These are phyloP conservation scores for Zygosaccharomyces bisporus DNA, from an alignment of 805 yeast genomes.

Conservation along the genomic window DNA sequence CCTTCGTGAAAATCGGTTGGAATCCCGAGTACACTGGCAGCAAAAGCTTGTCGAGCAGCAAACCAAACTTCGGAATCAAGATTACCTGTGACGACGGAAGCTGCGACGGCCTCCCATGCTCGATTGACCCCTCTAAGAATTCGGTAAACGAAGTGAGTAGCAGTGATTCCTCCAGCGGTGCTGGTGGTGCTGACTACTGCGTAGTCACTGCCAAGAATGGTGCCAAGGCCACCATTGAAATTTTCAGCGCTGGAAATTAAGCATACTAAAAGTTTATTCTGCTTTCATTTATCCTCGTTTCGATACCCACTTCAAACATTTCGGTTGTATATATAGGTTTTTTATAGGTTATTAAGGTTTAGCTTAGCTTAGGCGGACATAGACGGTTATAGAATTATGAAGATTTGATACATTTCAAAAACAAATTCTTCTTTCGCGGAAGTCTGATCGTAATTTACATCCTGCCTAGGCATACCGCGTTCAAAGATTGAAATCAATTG, in stretches of 20 bases:
- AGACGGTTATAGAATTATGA: background rate
- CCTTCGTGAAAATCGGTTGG: conserved; percentile 86
- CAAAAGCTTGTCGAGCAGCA: conserved; percentile 46
- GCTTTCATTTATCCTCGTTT: background rate
- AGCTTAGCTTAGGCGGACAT: background rate
- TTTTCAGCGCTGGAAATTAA: conserved; percentile 46
- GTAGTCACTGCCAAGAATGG: conserved; percentile 69
- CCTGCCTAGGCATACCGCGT: too few species aligned
- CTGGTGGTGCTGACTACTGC: conserved; percentile 76
- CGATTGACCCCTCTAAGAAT: conserved; percentile 65
- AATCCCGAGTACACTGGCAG: conserved; percentile 77
- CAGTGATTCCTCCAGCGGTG: conserved; percentile 42
- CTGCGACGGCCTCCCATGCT: conserved; percentile 78
- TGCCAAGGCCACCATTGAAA: conserved; percentile 67
- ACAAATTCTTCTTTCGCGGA: background rate
- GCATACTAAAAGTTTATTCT: background rate
- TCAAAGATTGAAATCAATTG: too few species aligned
- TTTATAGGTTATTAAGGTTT: conserved; percentile 1
- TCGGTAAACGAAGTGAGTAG: conserved; percentile 56
- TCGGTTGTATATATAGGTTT: conserved; percentile 9
- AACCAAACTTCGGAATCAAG: conserved; percentile 68
- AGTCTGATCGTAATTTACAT: too few species aligned
- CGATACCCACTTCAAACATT: conserved; percentile 5
- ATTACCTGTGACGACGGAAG: conserved; percentile 67
- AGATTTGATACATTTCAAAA: background rate